These are phyloP conservation scores for Blastobotrys elegans DNA, from an alignment of 1,139 yeast genomes.

Conservation along the genomic window DNA sequence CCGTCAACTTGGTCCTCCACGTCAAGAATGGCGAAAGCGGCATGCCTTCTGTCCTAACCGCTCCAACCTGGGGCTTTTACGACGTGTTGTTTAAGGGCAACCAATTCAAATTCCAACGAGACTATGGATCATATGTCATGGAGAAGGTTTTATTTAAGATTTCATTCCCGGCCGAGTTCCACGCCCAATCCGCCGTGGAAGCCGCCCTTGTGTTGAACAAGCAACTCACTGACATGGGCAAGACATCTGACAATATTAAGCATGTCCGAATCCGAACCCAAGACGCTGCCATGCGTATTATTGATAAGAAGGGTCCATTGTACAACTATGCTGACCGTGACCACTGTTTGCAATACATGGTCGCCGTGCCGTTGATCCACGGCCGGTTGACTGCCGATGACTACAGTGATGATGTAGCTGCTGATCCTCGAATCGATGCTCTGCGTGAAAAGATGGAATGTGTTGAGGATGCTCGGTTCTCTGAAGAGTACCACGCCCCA, in stretches of 20 bases:
- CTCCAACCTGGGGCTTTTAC: constrained; percentile 57
- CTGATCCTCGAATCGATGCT: constrained; percentile 48
- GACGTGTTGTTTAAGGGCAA: constrained; percentile 53
- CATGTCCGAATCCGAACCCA: constrained; percentile 49
- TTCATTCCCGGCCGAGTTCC: constrained; percentile 62
- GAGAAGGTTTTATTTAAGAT: constrained; percentile 56
- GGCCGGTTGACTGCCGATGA: constrained; percentile 56
- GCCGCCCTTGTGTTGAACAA: constrained; percentile 46
- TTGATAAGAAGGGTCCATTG: constrained; percentile 53
- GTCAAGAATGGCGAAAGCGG: constrained; percentile 53
- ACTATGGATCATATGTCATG: constrained; percentile 56
- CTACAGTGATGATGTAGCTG: constrained; percentile 47
- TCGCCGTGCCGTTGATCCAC: constrained; percentile 49
- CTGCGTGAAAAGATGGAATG: constrained; percentile 52
- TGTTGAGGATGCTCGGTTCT: constrained; percentile 45
- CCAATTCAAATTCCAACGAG: constrained; percentile 49
- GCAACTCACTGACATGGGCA: constrained; percentile 38
- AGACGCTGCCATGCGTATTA: constrained; percentile 55
- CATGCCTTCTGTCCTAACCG: constrained; percentile 53
- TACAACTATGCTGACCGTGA: constrained; percentile 60
- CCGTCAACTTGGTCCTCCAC: constrained; percentile 49
- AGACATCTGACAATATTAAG: constrained; percentile 46
- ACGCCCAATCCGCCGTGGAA: constrained; percentile 62
- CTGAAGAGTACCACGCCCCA: constrained; percentile 52
- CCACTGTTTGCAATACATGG: constrained; percentile 60